phyloP scores from a whole-genome alignment of 768 basidiomycete genomes.

The Strobilomyces dryophilus region DNA sequence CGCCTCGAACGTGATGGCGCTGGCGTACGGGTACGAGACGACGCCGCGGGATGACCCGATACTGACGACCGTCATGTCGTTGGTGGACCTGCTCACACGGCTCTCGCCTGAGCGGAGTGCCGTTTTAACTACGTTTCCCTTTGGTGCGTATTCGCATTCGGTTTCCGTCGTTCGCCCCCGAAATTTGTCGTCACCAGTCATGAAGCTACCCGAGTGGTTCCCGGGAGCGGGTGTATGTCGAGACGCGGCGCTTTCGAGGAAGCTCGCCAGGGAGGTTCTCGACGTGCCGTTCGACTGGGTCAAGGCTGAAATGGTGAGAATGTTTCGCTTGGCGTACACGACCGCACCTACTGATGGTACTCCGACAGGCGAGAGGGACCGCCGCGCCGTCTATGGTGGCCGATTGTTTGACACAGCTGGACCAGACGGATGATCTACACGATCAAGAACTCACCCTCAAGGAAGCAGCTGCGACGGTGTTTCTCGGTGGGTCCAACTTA shows the following conservation, averaged over 20 bases:
- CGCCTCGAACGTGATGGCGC: constrained; percentile 24
- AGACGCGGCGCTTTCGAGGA: constrained; percentile 11
- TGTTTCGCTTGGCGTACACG: background rate
- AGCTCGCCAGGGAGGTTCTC: constrained; percentile 17
- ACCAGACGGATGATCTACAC: constrained; percentile 3
- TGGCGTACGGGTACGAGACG: constrained; percentile 25
- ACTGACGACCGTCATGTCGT: constrained; percentile 13
- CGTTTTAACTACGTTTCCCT: constrained; percentile 19
- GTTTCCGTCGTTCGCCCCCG: background rate
- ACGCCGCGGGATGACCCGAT: constrained; percentile 18
- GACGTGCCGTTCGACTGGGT: constrained; percentile 24
- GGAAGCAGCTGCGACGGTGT: constrained; percentile 20
- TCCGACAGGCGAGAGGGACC: constrained; percentile 9
- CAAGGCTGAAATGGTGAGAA: constrained; percentile 21
- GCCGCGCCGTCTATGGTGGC: constrained; percentile 26
- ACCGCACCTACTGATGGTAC: background rate
- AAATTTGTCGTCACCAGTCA: constrained; percentile 7
- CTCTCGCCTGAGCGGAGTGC: constrained; percentile 21
- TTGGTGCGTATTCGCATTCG: constrained; percentile 13
- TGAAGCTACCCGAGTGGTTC: constrained; percentile 23
- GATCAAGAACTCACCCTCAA: constrained; percentile 26
- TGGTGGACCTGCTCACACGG: constrained; percentile 17
- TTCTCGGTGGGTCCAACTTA: constrained; percentile 16
- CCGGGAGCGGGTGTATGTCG: constrained; percentile 20
- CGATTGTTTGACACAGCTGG: constrained; percentile 12